Evolutionary conservation across 148 eudicot species (phyloP).

Genomic region (Fallopia convolvulus): DNA sequence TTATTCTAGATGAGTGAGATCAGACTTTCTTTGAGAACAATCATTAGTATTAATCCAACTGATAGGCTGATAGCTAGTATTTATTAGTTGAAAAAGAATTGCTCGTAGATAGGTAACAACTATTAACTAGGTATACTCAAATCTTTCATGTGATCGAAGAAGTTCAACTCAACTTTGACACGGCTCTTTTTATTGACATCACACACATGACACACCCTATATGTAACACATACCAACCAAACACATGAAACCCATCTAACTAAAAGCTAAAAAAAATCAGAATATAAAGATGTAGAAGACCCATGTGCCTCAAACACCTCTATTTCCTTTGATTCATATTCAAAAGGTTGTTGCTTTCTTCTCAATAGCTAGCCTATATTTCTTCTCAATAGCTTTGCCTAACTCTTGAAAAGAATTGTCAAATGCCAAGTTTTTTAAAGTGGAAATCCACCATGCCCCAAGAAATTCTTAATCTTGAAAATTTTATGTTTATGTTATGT

Average conservation of each 20-base stretch:
- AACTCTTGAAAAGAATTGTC: not conserved
- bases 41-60: too few species aligned
- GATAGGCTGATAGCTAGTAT: not conserved
- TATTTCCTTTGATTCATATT: not conserved
- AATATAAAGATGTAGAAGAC: not conserved
- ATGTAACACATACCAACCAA: not conserved
- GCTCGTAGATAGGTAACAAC: not conserved
- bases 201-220: not conserved
- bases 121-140: not conserved
- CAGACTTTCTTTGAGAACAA: too few species aligned
- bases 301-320: not conserved
- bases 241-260: not conserved
- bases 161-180: not conserved
- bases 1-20: too few species aligned
- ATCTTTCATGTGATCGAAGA: not conserved
- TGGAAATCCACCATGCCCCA: not conserved
- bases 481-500: too few species aligned
- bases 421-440: not conserved
- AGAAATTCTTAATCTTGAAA: too few species aligned
- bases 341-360: too few species aligned
- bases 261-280: not conserved
- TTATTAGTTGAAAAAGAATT: not conserved
- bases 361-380: not conserved
- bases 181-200: not conserved
- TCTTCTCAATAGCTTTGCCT: slow-evolving; percentile 4